Evolutionary conservation across 257 asterid genomes (phyloP), one percentile per base, ranked within the genome.

Genomic region (Cinchona pubescens): DNA sequence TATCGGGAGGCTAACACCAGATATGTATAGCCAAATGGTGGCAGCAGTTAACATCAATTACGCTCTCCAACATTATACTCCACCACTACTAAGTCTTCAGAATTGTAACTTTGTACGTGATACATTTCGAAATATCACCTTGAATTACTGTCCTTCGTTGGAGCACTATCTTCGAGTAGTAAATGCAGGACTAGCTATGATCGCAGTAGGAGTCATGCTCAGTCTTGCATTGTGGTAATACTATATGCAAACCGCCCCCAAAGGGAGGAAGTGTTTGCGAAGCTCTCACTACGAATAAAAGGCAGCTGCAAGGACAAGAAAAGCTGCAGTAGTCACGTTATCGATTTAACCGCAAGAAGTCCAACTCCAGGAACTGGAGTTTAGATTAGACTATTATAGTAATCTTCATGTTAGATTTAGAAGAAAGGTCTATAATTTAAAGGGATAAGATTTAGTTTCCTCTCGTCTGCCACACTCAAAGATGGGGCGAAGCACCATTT

Each of bases 251-350:
- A 95, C 98, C 97, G 94, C 96, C 99, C 98, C 97, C 96, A 74
- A 90, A 92, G 96, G 97, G 98, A 89, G 97, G 99, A 95, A 81
- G 98, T 86, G 96, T 92, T 91, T 86, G 97, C 87, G 68, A 89
- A 90, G 88, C 77, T 92, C 18, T 81, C 93, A 29, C 78, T 80
- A 0, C 77, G 91, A 73, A 79, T 88, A 80, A 85, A 86, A 69
- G 79, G 82, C 35, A 73, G 96, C 80, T 88, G 93, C 87, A 75
- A 78, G 18, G 89, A 90, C 30, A 82, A 80, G 75, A 73, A 51
- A 34, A 63, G 42, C 46, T 42, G 81, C 59, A 67, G 64, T 13
- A 75, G 79, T 15, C 76, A 61, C 18, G 78, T 56, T 2, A 43
- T 72, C 42, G 76, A 53, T 46, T 72, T 72, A 29, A 51, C 75